Percentiles rank a stretch among this genome's conserved stretches.
These are phyloP conservation scores for Emergomyces pasteurianus DNA, from an alignment of 2,329 filamentous ascomycete species.

Conservation along the genomic window DNA sequence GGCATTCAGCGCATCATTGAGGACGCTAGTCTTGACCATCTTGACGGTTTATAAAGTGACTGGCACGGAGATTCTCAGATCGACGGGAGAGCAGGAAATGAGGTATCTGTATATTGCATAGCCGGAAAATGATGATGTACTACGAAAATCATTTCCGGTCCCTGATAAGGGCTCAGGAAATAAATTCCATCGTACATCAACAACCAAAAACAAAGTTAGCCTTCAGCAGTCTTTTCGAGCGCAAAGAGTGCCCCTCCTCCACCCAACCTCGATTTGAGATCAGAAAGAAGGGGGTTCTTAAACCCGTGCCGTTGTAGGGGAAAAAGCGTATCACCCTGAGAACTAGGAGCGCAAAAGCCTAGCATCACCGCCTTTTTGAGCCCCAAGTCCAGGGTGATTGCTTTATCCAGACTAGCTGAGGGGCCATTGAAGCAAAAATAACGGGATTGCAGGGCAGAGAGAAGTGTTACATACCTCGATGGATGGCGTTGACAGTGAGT, in stretches of 20 bases:
- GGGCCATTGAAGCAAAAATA: slow-evolving; percentile 19
- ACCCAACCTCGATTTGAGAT: not conserved
- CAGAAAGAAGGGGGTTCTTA: slow-evolving; percentile 50
- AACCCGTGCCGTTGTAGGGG: slow-evolving; percentile 42
- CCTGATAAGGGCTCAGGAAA: not conserved
- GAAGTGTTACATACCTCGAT: slow-evolving; percentile 31
- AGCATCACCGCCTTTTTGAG: not conserved
- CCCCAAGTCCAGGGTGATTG: slow-evolving; percentile 25
- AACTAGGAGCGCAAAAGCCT: not conserved
- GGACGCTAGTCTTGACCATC: slow-evolving; percentile 98
- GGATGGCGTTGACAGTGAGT: slow-evolving; percentile 14
- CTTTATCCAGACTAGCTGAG: slow-evolving; percentile 33
- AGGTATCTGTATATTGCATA: slow-evolving; percentile 43
- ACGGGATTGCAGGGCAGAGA: slow-evolving; percentile 7
- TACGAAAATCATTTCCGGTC: slow-evolving; percentile 6
- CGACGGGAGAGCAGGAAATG: slow-evolving; percentile 31
- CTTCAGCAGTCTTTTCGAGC: slow-evolving; percentile 50
- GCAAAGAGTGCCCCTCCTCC: slow-evolving; percentile 51
- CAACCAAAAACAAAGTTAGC: slow-evolving; percentile 38
- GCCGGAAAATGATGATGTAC: not conserved
- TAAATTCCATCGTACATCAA: slow-evolving; percentile 1
- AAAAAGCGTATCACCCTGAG: slow-evolving; percentile 32
- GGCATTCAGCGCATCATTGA: slow-evolving; percentile 97
- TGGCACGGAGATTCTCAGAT: slow-evolving; percentile 40
- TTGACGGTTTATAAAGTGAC: slow-evolving; percentile 51